Conservation (phyloP, 2,329 filamentous ascomycete species). For the Penicillium sumatraense region DNA sequence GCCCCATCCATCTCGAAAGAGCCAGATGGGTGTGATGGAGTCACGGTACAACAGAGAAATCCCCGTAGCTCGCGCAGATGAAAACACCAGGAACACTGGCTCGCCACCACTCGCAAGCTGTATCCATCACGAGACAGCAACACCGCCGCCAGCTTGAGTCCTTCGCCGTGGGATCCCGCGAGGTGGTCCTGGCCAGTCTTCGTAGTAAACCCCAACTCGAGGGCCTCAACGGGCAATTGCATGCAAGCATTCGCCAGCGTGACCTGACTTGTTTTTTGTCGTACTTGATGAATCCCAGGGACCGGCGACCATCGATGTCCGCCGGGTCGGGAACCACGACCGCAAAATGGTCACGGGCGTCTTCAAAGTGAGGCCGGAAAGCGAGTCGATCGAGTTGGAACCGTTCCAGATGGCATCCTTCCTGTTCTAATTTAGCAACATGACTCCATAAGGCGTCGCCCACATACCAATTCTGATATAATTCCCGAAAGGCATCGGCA, state of each 20-base stretch:
- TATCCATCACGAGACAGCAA: constrained; percentile 6
- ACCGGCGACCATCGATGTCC: background rate
- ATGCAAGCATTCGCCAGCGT: constrained; percentile 5
- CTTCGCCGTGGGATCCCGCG: constrained; percentile 8
- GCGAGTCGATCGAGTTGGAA: constrained; percentile 6
- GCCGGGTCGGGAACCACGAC: background rate
- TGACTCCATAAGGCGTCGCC: background rate
- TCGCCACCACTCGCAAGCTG: constrained; percentile 4
- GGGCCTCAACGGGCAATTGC: constrained; percentile 8
- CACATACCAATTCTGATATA: constrained; percentile 6
- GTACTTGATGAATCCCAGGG: background rate
- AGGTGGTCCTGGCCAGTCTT: constrained; percentile 5
- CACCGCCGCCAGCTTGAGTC: constrained; percentile 10
- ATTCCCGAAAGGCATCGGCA: constrained; percentile 1
- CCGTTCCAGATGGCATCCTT: constrained; percentile 9
- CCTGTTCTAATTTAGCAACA: constrained; percentile 5
- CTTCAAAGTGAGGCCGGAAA: constrained; percentile 5
- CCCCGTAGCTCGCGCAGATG: background rate
- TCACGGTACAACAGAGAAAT: background rate
- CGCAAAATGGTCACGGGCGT: constrained; percentile 5
- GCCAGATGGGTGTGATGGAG: background rate
- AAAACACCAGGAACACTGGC: constrained; percentile 8
- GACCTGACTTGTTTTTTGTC: constrained; percentile 5
- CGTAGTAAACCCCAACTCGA: constrained; percentile 6
- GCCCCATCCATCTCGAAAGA: background rate